Evolutionary conservation across 2,329 filamentous ascomycete genomes (phyloP), one percentile per base, ranked within the genome.

Genomic region (Hymenoscyphus fructigenus): DNA sequence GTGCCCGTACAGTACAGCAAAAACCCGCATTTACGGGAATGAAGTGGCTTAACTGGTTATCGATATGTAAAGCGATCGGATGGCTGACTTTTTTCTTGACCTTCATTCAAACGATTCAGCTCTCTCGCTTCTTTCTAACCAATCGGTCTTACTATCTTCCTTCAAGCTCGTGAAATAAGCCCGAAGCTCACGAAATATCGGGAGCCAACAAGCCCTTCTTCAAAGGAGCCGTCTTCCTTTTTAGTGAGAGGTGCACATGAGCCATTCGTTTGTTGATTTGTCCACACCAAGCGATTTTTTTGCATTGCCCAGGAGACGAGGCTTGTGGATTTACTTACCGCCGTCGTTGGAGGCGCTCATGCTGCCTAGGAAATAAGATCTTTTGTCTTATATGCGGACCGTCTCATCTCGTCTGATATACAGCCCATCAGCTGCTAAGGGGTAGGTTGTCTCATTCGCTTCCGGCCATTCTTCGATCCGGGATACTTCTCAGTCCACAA

Each of bases 341-440:
- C 36, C 10, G 10, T 38, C 5, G 14, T 38, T 38, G 36, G 36
- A 15, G 36, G 36, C 47, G 47, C 55, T 57, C 28, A 17, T 29
- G 55, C 17, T 57, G 44, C 9, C 44, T 10, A n/a, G 44, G 20
- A 50, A 23, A 23, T 50, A 3, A 50, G 10, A 50, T 50, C 17
- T 23, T 14, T 23, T 60, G 26, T 55, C 59, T 60, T 53, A 60
- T 60, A 60, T 50, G 41, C 41, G 47, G 7, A 60, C 28, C 59
- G 41, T 50, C 58, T 60, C 59, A 50, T 50, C 15, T 34, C 28
- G 28, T 34, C n/a, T 53, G 41, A n/a, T 60, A 61, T 50, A 26
- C 36, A 26, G 36, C 55, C 44, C 15, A 34, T 57, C 28, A n/a
- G 26, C 38, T 47, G 26, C 20, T 29, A 38, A 38, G 41, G 17